phyloP scores from a whole-genome alignment of 1,139 yeast species.

The Candida tropicalis region DNA sequence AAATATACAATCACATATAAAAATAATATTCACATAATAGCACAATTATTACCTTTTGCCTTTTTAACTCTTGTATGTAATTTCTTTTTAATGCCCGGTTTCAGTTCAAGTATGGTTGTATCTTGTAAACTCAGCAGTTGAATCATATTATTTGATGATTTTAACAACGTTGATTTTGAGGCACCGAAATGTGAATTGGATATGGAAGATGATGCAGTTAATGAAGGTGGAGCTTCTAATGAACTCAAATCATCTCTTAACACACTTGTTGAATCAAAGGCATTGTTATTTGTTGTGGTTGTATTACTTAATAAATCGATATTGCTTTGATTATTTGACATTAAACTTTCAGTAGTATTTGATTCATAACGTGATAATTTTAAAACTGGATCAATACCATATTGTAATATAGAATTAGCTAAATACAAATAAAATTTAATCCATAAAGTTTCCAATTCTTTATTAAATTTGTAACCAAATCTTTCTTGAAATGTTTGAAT shows the following conservation, averaged over 20 bases:
- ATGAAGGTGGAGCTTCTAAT: neutral
- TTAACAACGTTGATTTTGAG: no score
- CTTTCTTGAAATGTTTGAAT: slow-evolving; percentile 75
- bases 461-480: slow-evolving; percentile 48
- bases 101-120: slow-evolving; percentile 1
- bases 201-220: no score
- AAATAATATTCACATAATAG: slow-evolving; percentile 24
- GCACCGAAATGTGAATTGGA: no score
- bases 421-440: slow-evolving; percentile 62
- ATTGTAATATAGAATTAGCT: slow-evolving; percentile 65
- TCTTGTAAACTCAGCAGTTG: neutral
- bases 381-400: slow-evolving; percentile 64
- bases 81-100: slow-evolving; percentile 15
- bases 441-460: slow-evolving; percentile 69
- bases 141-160: no score
- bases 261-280: no score
- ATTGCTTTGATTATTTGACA: neutral
- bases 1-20: neutral
- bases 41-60: slow-evolving; percentile 38
- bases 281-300: no score
- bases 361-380: slow-evolving; percentile 19
- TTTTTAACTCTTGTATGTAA: slow-evolving; percentile 20
- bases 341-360: neutral
- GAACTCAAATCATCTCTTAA: slow-evolving; percentile 3
- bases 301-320: neutral